Conservation (phyloP, 495 filamentous ascomycete species). For the Lichenothelia convexa region DNA sequence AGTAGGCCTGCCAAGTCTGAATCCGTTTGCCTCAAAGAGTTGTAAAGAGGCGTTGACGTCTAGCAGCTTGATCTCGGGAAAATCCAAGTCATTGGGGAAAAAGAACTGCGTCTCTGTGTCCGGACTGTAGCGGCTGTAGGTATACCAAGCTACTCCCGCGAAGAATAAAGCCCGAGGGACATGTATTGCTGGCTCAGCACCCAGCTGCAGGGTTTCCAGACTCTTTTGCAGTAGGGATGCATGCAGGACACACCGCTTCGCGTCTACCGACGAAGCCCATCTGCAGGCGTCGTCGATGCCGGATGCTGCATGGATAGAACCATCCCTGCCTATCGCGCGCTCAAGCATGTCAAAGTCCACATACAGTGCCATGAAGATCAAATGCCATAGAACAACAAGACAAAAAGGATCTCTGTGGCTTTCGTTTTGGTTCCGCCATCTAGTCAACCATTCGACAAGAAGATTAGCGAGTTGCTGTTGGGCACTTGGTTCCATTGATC, state of each 20-base stretch:
- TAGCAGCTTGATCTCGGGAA: not conserved
- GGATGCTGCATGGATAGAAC: conserved; percentile 1
- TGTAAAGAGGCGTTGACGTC: not conserved
- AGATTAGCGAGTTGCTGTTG: too few relatives aligned
- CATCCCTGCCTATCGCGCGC: conserved; percentile 16
- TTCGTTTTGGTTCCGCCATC: too few relatives aligned
- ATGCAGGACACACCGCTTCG: conserved; percentile 16
- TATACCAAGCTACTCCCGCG: conserved; percentile 14
- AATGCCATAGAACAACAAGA: conserved; percentile 23
- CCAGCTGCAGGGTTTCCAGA: conserved; percentile 14
- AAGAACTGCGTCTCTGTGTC: not conserved
- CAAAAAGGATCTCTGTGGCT: not conserved
- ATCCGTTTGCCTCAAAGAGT: conserved; percentile 6
- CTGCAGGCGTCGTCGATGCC: not conserved
- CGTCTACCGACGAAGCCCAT: conserved; percentile 9
- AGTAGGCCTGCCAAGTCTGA: conserved; percentile 4
- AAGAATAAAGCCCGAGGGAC: conserved; percentile 15
- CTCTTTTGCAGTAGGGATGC: conserved; percentile 13
- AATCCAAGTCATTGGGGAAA: not conserved
- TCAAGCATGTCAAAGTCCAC: conserved; percentile 20
- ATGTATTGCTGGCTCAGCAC: conserved; percentile 19
- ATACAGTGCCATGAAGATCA: conserved; percentile 19
- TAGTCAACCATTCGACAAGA: too few relatives aligned
- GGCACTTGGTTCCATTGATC: too few relatives aligned
- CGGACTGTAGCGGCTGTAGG: conserved; percentile 8